Base-by-base conservation (phyloP, 768 basidiomycete genomes). In the Clavulina sp. region DNA sequence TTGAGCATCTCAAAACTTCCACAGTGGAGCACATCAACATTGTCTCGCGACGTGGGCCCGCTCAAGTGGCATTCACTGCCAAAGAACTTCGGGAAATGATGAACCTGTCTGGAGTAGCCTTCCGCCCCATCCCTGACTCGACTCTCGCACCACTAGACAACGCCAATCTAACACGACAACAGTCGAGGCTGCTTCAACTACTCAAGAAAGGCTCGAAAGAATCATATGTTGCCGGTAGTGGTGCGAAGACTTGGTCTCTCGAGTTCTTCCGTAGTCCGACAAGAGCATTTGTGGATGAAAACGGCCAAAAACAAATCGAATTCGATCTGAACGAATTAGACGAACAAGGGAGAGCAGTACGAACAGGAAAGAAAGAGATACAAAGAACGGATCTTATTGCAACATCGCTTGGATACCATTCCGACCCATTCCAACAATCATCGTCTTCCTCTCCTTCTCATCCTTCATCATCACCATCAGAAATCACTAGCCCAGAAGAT, bases 81-180 rank as follows among this genome's bases (percentile, higher is more conserved):
- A 96, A 96, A 63, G 93, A 99, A 64, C 71, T 95, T 3, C 71
- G 93, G 23, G 93, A 97, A 66, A 74, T 96, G 70, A 62, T 76
- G 58, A 62, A 62, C 28, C 64, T 86, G 62, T 72, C 75, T 0
- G 75, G 79, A 44, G 78, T 78, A 0, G 69, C 76, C 24, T 79
- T 92, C 73, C 64, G 71, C 24, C 83, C 82, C 4, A 65, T 87
- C 6, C 65, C 70, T 2, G 66, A 69, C 1, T 60, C 64, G 16
- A 61, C 77, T 16, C 67, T 81, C 44, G 56, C 58, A 1, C 57
- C 66, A 0, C 50, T 40, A 21, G 16, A 31, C 18, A 52, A 49
- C 6, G 51, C 55, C 23, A 54, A 66, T 21, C 61, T 75, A 24
- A 73, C 77, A 9, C 72, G 81, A 16, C 78, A 83, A 60, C 82